phyloP scores from a whole-genome alignment of 2,329 filamentous ascomycete genomes.

The Aspergillus sojae region DNA sequence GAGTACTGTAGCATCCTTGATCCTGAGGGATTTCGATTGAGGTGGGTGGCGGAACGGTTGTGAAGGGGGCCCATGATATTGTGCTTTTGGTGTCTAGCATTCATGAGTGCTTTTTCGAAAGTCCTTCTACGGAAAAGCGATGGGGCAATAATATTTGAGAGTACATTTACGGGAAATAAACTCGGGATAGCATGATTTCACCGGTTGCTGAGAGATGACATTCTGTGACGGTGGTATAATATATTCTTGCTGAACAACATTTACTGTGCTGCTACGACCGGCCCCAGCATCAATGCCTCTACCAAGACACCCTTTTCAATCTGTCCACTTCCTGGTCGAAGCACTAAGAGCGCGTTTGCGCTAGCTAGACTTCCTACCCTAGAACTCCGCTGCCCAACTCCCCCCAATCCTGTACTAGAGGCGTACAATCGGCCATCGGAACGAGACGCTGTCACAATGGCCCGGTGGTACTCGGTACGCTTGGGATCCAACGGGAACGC shows the following conservation, averaged over 20 bases:
- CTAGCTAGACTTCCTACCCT: conserved; percentile 84
- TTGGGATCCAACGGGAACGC: conserved; percentile 73
- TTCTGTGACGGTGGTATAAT: conserved; percentile 22
- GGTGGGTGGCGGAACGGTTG: neutral
- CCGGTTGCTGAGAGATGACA: conserved; percentile 35
- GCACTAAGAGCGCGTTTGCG: conserved; percentile 82
- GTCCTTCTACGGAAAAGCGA: neutral
- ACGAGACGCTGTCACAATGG: conserved; percentile 64
- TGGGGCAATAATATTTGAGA: neutral
- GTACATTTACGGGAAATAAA: neutral
- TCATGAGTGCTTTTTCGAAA: neutral
- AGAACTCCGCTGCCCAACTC: conserved; percentile 73
- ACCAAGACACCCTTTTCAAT: conserved; percentile 70
- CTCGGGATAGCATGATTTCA: neutral
- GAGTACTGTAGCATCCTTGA: neutral
- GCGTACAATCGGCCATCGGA: conserved; percentile 71
- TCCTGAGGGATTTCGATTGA: neutral
- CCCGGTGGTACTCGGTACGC: conserved; percentile 89
- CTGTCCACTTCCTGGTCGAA: conserved; percentile 52
- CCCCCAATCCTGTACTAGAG: conserved; percentile 73
- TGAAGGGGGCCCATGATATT: neutral
- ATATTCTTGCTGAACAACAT: neutral
- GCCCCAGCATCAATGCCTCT: conserved; percentile 78
- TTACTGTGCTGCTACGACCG: conserved; percentile 35
- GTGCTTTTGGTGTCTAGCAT: neutral